phyloP scores from a whole-genome alignment of 805 yeast species.

The Isabelozyma pseudorhagii region DNA sequence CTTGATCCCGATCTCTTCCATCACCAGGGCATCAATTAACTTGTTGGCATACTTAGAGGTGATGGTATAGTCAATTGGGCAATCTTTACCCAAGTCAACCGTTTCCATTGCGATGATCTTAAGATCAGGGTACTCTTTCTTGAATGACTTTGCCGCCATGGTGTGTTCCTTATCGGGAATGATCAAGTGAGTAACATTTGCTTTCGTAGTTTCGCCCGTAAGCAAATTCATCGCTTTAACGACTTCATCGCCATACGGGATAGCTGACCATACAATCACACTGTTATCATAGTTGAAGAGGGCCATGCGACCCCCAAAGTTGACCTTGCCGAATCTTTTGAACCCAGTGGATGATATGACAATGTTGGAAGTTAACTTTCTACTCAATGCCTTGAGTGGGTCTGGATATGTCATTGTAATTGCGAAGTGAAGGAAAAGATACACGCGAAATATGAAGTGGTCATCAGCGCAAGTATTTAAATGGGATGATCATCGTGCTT shows the following conservation, averaged over 20 bases:
- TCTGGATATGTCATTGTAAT: conserved; percentile 31
- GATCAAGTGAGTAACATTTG: conserved; percentile 47
- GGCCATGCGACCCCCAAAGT: conserved; percentile 44
- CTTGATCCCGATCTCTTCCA: conserved; percentile 29
- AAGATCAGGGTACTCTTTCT: conserved; percentile 46
- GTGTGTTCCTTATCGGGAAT: conserved; percentile 68
- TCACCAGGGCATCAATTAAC: conserved; percentile 15
- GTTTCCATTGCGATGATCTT: conserved; percentile 54
- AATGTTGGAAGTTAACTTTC: conserved; percentile 30
- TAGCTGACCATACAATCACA: conserved; percentile 53
- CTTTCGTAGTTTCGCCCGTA: conserved; percentile 21
- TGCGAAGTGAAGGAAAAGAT: neutral
- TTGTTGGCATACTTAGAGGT: conserved; percentile 32
- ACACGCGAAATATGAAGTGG: neutral
- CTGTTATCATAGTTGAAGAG: conserved; percentile 26
- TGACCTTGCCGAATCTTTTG: conserved; percentile 24
- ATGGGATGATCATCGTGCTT: neutral
- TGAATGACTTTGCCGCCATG: conserved; percentile 55
- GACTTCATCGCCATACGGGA: conserved; percentile 51
- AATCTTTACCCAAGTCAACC: conserved; percentile 23
- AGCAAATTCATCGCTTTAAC: conserved; percentile 33
- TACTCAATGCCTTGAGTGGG: conserved; percentile 26
- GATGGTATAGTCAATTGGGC: conserved; percentile 42
- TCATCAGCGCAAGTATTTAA: neutral
- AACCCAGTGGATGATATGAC: conserved; percentile 35